Evolutionary conservation across 1,284 basidiomycete species (phyloP), one percentile per base, ranked within the genome.

Genomic region (Trichosporon sp.): DNA sequence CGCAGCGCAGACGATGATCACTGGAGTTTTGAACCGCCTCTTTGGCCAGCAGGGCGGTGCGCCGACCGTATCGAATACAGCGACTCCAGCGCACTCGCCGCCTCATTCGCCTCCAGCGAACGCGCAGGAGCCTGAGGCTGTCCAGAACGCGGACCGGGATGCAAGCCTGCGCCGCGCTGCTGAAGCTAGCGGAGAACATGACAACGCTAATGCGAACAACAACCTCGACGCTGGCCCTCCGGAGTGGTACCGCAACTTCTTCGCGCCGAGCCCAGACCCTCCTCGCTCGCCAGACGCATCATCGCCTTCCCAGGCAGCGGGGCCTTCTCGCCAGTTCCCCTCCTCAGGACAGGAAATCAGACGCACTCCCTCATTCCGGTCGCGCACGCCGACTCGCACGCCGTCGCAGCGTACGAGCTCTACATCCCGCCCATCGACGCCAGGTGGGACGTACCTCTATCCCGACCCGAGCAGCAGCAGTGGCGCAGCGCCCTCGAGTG

Each of bases 41-140:
- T 77, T 71, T 61, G 75, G 75, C 8, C 75, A 76, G 63, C 65
- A 67, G 10, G 75, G 74, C 1, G 44, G 69, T 1, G 58, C 68
- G 4, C 46, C 56, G 16, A 13, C 34, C 27, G 52, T 31, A 9
- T 29, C 25, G 8, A 54, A 29, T 16, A n/a, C 49, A 2, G 25
- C 49, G 5, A n/a, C 49, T 3, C 27, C 49, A 10, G 25, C 49
- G 14, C 25, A 27, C 4, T 54, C 49, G 1, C 49, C 25, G 9
- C 25, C 25, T 4, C 25, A 29, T 4, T 54, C 49, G 49, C 49
- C 49, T 4, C 40, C 40, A 4, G 40, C 40, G 40, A 44, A 54
- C 27, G 25, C 49, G 14, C 25, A 54, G 27, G 25, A 54, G 25
- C 16, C 16, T 27, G 25, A 54, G 27, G 7, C 25, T 29, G 9